Percentiles rank a stretch among this genome's conserved stretches.
Evolutionary conservation across 108 stramenopile species (phyloP).

Genomic region (Cyclotella sp.): DNA sequence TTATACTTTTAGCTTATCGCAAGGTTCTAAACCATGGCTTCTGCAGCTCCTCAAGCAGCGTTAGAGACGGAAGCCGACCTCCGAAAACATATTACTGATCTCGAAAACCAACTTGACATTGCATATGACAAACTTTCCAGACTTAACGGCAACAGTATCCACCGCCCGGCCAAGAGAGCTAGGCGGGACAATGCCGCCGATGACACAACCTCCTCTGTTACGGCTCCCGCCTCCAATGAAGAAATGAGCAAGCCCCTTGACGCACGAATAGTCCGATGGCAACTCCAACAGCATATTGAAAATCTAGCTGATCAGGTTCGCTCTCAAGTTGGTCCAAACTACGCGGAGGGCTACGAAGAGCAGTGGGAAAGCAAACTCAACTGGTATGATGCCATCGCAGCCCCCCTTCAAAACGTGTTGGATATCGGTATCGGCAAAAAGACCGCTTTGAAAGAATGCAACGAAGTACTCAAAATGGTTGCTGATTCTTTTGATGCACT

Average conservation of each 20-base stretch:
- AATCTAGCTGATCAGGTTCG: constrained; percentile 15
- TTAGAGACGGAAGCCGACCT: constrained; percentile 8
- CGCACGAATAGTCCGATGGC: constrained; percentile 16
- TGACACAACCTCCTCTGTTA: not conserved
- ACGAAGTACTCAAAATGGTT: constrained; percentile 21
- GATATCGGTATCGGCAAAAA: constrained; percentile 12
- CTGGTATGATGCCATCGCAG: constrained; percentile 17
- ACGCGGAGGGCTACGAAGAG: constrained; percentile 16
- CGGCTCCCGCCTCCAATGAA: not conserved
- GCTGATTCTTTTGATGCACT: constrained; percentile 27
- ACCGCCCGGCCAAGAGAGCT: constrained; percentile 13
- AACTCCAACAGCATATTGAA: constrained; percentile 23
- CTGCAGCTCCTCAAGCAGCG: constrained; percentile 1
- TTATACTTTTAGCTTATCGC: too few species aligned
- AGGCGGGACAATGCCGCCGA: not conserved
- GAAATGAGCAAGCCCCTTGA: not conserved
- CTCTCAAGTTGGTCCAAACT: not conserved
- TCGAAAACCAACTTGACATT: constrained; percentile 21
- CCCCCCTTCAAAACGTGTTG: constrained; percentile 8
- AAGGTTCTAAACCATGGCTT: constrained; percentile 2
- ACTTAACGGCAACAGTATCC: constrained; percentile 3
- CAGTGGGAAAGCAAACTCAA: constrained; percentile 19
- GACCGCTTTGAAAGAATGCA: constrained; percentile 9
- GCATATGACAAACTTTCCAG: constrained; percentile 12
- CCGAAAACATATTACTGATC: constrained; percentile 9